Evolutionary conservation across 805 yeast genomes (phyloP).

Genomic region (Naumovozyma castellii): DNA sequence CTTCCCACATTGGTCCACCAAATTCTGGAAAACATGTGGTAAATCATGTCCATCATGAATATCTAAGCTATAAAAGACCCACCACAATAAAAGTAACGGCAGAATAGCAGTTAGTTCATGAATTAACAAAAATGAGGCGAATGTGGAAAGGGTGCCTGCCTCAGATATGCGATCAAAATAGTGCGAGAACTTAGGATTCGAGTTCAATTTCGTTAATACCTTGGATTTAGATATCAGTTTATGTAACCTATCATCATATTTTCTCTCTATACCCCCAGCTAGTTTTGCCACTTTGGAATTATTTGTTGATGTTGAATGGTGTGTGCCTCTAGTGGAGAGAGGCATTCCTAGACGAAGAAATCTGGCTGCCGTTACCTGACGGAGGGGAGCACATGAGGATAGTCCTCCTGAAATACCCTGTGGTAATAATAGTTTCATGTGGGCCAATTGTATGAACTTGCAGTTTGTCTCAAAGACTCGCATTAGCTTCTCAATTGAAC

Average conservation of each 20-base stretch:
- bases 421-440: too few species aligned
- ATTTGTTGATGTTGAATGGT: too few species aligned
- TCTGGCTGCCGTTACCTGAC: too few species aligned
- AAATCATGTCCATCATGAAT: conserved; percentile 20
- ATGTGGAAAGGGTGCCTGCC: conserved; percentile 27
- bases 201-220: conserved; percentile 18
- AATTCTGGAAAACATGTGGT: conserved; percentile 21
- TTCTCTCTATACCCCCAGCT: not conserved
- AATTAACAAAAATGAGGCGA: conserved; percentile 53
- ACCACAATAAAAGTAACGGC: conserved; percentile 65
- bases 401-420: too few species aligned
- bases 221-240: conserved; percentile 21
- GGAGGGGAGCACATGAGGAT: too few species aligned
- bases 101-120: conserved; percentile 71
- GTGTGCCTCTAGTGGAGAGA: too few species aligned
- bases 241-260: conserved; percentile 11
- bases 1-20: conserved; percentile 48
- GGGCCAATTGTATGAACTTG: too few species aligned
- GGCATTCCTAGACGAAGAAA: too few species aligned
- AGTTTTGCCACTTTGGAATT: too few species aligned
- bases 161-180: conserved; percentile 23
- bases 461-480: too few species aligned
- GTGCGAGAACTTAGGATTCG: conserved; percentile 18
- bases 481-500: too few species aligned
- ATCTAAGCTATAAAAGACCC: conserved; percentile 46